phyloP scores from a whole-genome alignment of 129 eudicot genomes.

The Helianthus tuberosus region DNA sequence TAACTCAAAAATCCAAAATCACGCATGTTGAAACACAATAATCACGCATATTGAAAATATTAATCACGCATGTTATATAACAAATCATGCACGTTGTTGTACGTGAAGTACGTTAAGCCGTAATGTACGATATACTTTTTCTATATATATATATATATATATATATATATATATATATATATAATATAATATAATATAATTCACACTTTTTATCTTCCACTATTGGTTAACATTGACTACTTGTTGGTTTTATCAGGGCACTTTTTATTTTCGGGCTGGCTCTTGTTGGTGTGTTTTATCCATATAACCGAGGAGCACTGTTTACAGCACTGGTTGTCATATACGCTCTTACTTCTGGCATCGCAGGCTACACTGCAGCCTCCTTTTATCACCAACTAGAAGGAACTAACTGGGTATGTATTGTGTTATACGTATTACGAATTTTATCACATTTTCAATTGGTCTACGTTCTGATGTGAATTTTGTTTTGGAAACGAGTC shows the following conservation, averaged over 20 bases:
- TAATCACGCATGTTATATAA: too few relatives aligned
- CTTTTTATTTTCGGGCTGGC: slow-evolving; percentile 60
- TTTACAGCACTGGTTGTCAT: slow-evolving; percentile 75
- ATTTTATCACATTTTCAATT: background rate
- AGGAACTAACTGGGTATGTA: slow-evolving; percentile 81
- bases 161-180: too few relatives aligned
- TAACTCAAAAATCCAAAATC: too few relatives aligned
- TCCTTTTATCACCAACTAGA: slow-evolving; percentile 76
- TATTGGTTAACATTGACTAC: background rate
- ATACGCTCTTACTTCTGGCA: slow-evolving; percentile 81
- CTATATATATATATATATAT: too few relatives aligned
- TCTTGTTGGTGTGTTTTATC: slow-evolving; percentile 80
- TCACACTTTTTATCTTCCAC: background rate
- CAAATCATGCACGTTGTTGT: too few relatives aligned
- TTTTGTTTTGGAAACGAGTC: too few relatives aligned
- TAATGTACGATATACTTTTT: too few relatives aligned
- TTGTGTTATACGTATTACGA: background rate
- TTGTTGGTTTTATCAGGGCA: slow-evolving; percentile 38
- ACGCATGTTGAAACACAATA: too few relatives aligned
- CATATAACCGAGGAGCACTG: slow-evolving; percentile 79
- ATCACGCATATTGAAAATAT: too few relatives aligned
- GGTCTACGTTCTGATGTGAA: too few relatives aligned
- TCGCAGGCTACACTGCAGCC: slow-evolving; percentile 79
- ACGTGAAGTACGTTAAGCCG: too few relatives aligned
- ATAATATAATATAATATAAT: background rate